A percentile compares a stretch with the other conserved stretches of the same genome.
These are phyloP conservation scores for Amanita jacksonii DNA, from an alignment of 768 basidiomycete genomes.

Conservation along the genomic window DNA sequence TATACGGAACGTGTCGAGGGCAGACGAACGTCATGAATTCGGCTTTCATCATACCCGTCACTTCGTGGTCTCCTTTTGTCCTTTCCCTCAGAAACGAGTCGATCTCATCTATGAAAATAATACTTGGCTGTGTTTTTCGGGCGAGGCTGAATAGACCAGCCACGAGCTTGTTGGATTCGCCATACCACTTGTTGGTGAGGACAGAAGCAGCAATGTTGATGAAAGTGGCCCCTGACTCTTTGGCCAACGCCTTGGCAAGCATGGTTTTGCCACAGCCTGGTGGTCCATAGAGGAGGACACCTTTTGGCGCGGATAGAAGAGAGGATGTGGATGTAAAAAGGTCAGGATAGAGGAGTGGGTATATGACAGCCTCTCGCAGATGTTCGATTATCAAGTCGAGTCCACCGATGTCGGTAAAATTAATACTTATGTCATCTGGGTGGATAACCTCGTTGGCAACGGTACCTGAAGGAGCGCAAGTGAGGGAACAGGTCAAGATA, in stretches of 20 bases:
- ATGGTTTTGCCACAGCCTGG: slow-evolving; percentile 99
- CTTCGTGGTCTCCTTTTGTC: slow-evolving; percentile 86
- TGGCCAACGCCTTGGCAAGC: slow-evolving; percentile 97
- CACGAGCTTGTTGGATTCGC: slow-evolving; percentile 80
- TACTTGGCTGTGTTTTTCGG: slow-evolving; percentile 85
- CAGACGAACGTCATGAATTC: slow-evolving; percentile 83
- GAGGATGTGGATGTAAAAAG: slow-evolving; percentile 77
- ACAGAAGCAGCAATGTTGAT: slow-evolving; percentile 51
- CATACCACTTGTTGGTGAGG: slow-evolving; percentile 41
- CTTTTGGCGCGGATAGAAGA: slow-evolving; percentile 87
- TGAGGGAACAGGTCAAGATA: not conserved
- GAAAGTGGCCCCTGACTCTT: slow-evolving; percentile 95
- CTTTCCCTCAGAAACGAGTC: slow-evolving; percentile 91
- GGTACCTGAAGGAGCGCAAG: slow-evolving; percentile 35
- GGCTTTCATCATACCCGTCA: slow-evolving; percentile 98
- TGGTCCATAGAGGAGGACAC: slow-evolving; percentile 91
- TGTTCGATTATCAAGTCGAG: slow-evolving; percentile 85
- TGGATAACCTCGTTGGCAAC: slow-evolving; percentile 92
- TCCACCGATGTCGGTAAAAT: slow-evolving; percentile 86
- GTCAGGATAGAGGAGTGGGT: slow-evolving; percentile 83
- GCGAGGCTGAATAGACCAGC: slow-evolving; percentile 92
- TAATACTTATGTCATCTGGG: slow-evolving; percentile 76
- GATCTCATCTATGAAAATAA: slow-evolving; percentile 99
- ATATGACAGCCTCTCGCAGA: slow-evolving; percentile 92
- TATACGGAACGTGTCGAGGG: not conserved